Evolutionary conservation across 345 rosid species (phyloP).

Genomic region (Mangifera indica): DNA sequence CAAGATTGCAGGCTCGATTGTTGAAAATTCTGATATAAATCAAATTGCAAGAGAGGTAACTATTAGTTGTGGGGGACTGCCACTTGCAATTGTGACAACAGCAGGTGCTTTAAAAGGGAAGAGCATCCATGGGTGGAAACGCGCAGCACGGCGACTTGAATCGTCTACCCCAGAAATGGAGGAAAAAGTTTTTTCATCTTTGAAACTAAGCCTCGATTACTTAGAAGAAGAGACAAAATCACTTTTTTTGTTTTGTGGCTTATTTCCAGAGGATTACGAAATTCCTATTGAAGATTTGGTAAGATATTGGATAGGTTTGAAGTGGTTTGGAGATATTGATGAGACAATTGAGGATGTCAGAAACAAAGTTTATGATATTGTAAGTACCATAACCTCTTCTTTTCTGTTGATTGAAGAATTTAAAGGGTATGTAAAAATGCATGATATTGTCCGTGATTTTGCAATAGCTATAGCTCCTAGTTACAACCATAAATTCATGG

Average conservation of each 20-base stretch:
- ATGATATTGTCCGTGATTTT: neutral
- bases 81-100: slow-evolving; percentile 9
- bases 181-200: neutral
- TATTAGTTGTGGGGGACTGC: slow-evolving; percentile 17
- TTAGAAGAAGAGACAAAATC: neutral
- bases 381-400: neutral
- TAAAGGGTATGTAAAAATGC: neutral
- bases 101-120: slow-evolving; percentile 5
- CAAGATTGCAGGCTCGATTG: neutral
- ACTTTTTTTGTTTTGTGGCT: slow-evolving; percentile 12
- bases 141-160: neutral
- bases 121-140: neutral
- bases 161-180: neutral
- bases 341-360: neutral
- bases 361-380: neutral
- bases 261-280: slow-evolving; percentile 13
- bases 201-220: neutral
- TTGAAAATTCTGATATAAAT: neutral
- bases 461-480: neutral
- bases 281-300: slow-evolving; percentile 10
- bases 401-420: neutral
- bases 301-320: neutral
- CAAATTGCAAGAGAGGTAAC: slow-evolving; percentile 3
- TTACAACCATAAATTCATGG: neutral
- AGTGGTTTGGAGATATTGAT: neutral